Conservation (phyloP, 345 rosid species). For the Eucalyptus coolabah region DNA sequence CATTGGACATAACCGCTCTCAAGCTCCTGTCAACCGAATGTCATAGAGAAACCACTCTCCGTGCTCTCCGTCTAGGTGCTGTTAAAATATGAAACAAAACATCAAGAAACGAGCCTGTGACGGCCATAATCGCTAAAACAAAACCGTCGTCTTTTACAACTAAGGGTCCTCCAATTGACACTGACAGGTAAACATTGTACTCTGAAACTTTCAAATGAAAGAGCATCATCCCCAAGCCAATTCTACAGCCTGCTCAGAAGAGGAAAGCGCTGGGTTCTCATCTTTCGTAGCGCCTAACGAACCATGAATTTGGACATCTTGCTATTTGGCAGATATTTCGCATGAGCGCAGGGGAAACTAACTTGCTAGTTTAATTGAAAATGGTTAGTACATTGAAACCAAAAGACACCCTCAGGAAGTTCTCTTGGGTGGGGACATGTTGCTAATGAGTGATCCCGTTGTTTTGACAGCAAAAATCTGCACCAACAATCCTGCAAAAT, state of each 20-base stretch:
- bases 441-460: constrained; percentile 25
- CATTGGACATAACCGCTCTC: background rate
- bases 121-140: background rate
- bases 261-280: background rate
- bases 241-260: background rate
- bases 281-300: background rate
- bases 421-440: constrained; percentile 79
- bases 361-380: background rate
- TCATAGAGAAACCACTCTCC: background rate
- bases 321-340: background rate
- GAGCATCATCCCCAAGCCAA: background rate
- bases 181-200: background rate
- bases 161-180: background rate
- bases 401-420: constrained; percentile 12
- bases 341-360: background rate
- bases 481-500: constrained; percentile 1
- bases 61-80: background rate
- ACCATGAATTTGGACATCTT: background rate
- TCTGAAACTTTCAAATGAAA: background rate
- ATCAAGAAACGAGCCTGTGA: background rate
- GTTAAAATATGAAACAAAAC: background rate
- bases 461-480: constrained; percentile 26
- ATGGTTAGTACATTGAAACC: background rate
- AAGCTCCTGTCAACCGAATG: background rate
- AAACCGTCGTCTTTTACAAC: background rate